phyloP scores from a whole-genome alignment of 768 basidiomycete species.

The Kwoniella dendrophila region DNA sequence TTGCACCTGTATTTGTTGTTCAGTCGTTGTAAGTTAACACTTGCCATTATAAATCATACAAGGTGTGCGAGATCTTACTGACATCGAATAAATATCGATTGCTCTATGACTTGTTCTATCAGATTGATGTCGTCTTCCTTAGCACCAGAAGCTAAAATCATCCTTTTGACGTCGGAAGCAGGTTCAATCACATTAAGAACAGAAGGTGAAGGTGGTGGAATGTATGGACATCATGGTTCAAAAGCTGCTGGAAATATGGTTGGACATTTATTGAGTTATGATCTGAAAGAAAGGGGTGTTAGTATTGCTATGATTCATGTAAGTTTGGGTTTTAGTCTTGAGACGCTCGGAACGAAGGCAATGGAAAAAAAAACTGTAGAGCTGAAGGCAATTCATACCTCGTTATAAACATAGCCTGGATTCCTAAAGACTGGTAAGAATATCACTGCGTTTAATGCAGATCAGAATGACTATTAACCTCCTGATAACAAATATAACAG shows the following conservation, averaged over 20 bases:
- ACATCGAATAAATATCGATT: too few relatives aligned
- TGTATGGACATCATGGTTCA: conserved; percentile 61
- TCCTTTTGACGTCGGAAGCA: conserved; percentile 61
- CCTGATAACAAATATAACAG: conserved; percentile 8
- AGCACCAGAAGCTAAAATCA: conserved; percentile 56
- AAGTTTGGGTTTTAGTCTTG: conserved; percentile 36
- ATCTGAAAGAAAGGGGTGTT: conserved; percentile 58
- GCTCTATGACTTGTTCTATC: too few relatives aligned
- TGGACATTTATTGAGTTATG: conserved; percentile 58
- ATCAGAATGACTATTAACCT: neutral
- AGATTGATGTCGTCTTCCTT: conserved; percentile 43
- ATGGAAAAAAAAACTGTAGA: neutral
- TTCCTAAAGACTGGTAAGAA: conserved; percentile 60
- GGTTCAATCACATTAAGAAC: conserved; percentile 60
- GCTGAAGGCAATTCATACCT: neutral
- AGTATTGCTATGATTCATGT: conserved; percentile 61
- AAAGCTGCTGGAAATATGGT: conserved; percentile 63
- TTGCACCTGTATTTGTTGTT: conserved; percentile 57
- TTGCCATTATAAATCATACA: neutral
- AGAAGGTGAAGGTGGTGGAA: conserved; percentile 60
- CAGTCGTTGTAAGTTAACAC: conserved; percentile 28
- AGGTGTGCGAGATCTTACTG: too few relatives aligned
- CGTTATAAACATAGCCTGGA: conserved; percentile 56
- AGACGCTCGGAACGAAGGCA: neutral
- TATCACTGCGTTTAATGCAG: neutral